Percentiles rank a stretch among this genome's conserved stretches.
phyloP scores from a whole-genome alignment of 768 basidiomycete species.

The Gloeostereum incarnatum region DNA sequence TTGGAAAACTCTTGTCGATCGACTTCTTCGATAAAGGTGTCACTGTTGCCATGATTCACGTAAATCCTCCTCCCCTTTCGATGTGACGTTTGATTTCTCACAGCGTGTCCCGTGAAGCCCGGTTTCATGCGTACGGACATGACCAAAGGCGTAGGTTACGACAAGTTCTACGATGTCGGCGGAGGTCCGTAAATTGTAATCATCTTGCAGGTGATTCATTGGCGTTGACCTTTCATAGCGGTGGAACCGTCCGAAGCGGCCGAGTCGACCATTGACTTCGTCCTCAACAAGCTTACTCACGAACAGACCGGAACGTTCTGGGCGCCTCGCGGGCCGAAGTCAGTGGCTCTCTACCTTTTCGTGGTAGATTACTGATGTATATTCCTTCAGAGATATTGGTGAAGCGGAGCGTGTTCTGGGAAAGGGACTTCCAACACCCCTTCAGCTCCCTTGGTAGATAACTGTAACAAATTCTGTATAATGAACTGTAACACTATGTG shows the following conservation, averaged over 20 bases:
- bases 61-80: conserved; percentile 13
- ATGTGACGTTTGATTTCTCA: background rate
- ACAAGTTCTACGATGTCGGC: conserved; percentile 31
- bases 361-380: background rate
- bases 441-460: conserved; percentile 29
- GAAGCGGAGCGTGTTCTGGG: conserved; percentile 31
- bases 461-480: too few species aligned
- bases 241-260: conserved; percentile 35
- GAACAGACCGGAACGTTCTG: conserved; percentile 31
- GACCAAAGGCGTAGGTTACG: conserved; percentile 35
- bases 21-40: conserved; percentile 29
- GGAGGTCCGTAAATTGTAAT: conserved; percentile 21
- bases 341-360: background rate
- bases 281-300: conserved; percentile 18
- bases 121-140: conserved; percentile 39
- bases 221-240: conserved; percentile 15
- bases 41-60: conserved; percentile 33
- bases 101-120: too few species aligned
- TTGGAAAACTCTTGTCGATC: conserved; percentile 28
- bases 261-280: conserved; percentile 25
- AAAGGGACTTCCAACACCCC: conserved; percentile 26
- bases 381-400: conserved; percentile 27
- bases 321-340: conserved; percentile 36
- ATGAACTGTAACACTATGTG: too few species aligned
- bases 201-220: background rate